A percentile compares a stretch with the other conserved stretches of the same genome.
phyloP scores from a whole-genome alignment of 768 basidiomycete species.

The Tricholomella constricta region DNA sequence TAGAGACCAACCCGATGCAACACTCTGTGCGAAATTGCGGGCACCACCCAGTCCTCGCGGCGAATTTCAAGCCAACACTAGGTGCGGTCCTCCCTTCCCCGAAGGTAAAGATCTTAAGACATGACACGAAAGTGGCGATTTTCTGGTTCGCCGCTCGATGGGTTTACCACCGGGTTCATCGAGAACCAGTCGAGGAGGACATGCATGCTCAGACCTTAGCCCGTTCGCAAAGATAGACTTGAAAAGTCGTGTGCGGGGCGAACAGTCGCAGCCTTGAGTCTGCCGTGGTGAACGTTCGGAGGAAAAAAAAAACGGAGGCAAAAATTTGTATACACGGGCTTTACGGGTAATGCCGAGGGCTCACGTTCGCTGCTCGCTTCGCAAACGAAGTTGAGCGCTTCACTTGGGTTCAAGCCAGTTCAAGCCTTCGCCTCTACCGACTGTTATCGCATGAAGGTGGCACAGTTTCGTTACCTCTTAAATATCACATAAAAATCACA shows the following conservation, averaged over 20 bases:
- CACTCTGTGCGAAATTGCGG: not conserved
- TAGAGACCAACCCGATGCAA: not conserved
- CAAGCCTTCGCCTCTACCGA: too few species aligned
- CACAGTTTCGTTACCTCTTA: too few species aligned
- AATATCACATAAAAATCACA: too few species aligned
- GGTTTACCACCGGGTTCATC: slow-evolving; percentile 27
- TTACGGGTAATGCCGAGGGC: too few species aligned
- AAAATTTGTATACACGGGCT: too few species aligned
- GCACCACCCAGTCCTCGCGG: slow-evolving; percentile 31
- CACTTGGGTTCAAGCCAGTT: too few species aligned
- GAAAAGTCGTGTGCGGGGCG: slow-evolving; percentile 30
- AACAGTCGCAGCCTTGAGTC: slow-evolving; percentile 45
- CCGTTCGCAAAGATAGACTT: slow-evolving; percentile 33
- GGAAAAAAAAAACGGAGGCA: not conserved
- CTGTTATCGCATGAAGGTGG: too few species aligned
- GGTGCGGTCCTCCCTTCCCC: slow-evolving; percentile 9
- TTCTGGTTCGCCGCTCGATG: slow-evolving; percentile 33
- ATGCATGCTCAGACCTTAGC: slow-evolving; percentile 41
- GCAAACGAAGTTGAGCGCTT: too few species aligned
- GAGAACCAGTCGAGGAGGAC: slow-evolving; percentile 32
- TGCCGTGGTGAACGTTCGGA: slow-evolving; percentile 24
- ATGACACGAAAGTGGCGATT: slow-evolving; percentile 15
- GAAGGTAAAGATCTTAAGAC: slow-evolving; percentile 20
- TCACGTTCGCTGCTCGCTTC: too few species aligned
- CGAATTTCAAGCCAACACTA: slow-evolving; percentile 22